Evolutionary conservation across 2,329 filamentous ascomycete genomes (phyloP), one percentile per base, ranked within the genome.

Genomic region (Apiospora aurea): DNA sequence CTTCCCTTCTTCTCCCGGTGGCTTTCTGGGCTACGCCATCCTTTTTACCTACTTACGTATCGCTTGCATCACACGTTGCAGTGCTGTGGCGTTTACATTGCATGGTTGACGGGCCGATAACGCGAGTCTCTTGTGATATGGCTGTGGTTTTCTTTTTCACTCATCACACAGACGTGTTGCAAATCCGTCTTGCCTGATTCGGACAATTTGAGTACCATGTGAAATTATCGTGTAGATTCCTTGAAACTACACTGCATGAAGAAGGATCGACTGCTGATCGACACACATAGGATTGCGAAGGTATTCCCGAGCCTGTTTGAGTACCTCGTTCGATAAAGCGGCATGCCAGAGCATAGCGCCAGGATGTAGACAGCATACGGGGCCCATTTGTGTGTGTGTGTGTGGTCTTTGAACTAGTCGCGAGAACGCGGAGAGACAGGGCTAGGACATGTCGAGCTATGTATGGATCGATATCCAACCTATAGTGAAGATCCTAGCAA

Each of bases 61-160:
- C 18, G 57, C 57, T 41, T 64, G 57, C 57, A 64, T 64, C 53
- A 38, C 53, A 61, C 57, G 14, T 8, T 21, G 16, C 18, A 41
- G 57, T 64, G 14, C 53, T 41, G 57, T 64, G 57, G 57, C 57
- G 57, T 64, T 18, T 41, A 41, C 57, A 64, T 64, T 64, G 57
- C 16, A 14, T 34, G 21, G 21, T 6, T 6, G 10, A 64, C 29
- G 57, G 57, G 57, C 57, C 57, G 57, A 64, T 41, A 41, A 7
- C 24, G 34, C 21, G 34, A 14, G 18, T n/a, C n/a, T 38, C 57
- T 64, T 16, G 29, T 64, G 29, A 64, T 38, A n/a, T 64, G 57
- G 18, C 1, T 41, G 8, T 41, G 57, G 11, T 34, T 41, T 64
- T 64, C 57, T 4, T 34, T 41, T 64, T 64, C 57, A 14, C 29